Evolutionary conservation across 805 yeast species (phyloP).

Genomic region (Suhomyces pyralidae): DNA sequence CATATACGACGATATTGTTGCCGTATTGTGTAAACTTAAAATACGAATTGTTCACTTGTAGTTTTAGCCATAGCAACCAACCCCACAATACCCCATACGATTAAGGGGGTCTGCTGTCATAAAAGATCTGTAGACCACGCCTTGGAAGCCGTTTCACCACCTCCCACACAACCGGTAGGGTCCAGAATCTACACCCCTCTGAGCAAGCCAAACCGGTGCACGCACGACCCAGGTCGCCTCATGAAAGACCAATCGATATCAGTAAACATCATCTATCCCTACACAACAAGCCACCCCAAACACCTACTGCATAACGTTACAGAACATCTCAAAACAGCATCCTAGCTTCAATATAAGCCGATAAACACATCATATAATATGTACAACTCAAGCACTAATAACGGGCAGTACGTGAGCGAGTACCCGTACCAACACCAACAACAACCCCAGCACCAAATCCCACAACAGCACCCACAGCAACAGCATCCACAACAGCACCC

Average conservation of each 20-base stretch:
- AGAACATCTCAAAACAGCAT: not conserved
- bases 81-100: not conserved
- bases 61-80: not conserved
- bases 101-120: not conserved
- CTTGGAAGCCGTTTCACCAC: not conserved
- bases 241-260: not conserved
- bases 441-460: constrained; percentile 9
- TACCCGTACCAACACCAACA: constrained; percentile 12
- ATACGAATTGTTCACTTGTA: not conserved
- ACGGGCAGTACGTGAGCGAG: constrained; percentile 6
- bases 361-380: not conserved
- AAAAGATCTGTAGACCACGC: not conserved
- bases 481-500: constrained; percentile 1
- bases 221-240: not conserved
- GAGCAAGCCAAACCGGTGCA: not conserved
- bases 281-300: not conserved
- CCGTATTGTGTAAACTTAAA: not conserved
- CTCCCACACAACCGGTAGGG: not conserved
- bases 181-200: not conserved
- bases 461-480: constrained; percentile 9
- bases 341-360: not conserved
- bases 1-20: not conserved
- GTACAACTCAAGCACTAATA: constrained; percentile 2
- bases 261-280: not conserved
- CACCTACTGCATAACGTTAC: too few species aligned